Conservation (phyloP, 2,329 filamentous ascomycete genomes). For the Pochonia chlamydosporia region DNA sequence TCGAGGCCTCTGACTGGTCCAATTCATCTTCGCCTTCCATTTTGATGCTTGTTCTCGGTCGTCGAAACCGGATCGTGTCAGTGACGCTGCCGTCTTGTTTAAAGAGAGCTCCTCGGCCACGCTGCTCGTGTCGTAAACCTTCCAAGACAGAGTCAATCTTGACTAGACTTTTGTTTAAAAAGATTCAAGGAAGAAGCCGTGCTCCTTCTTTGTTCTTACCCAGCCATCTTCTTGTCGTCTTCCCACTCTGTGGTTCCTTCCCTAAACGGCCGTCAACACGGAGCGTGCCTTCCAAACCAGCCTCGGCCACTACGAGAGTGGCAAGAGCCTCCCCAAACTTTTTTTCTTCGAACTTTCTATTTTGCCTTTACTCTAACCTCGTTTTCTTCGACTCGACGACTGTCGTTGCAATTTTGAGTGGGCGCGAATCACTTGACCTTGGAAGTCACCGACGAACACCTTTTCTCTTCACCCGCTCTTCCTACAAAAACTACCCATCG, state of each 20-base stretch:
- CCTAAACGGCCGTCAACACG: no score
- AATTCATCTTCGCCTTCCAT: background rate
- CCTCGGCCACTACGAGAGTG: background rate
- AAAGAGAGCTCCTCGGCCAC: constrained; percentile 1
- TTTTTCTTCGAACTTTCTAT: no score
- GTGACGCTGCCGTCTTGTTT: background rate
- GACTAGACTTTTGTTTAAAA: no score
- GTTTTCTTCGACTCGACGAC: no score
- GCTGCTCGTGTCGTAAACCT: background rate
- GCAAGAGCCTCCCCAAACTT: background rate
- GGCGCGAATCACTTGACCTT: no score
- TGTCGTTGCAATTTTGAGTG: no score
- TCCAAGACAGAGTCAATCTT: no score
- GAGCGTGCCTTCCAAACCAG: background rate
- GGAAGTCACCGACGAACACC: background rate
- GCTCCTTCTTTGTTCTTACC: background rate
- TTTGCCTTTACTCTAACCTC: no score
- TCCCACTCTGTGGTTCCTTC: background rate
- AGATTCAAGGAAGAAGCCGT: background rate
- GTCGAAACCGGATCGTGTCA: constrained; percentile 11
- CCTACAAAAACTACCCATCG: background rate
- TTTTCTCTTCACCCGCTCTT: background rate
- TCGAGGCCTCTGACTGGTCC: constrained; percentile 13
- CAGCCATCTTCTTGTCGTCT: background rate
- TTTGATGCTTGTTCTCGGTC: constrained; percentile 8